Evolutionary conservation across 2,329 filamentous ascomycete genomes (phyloP).

Genomic region (Chrysoporthe austroafricana): DNA sequence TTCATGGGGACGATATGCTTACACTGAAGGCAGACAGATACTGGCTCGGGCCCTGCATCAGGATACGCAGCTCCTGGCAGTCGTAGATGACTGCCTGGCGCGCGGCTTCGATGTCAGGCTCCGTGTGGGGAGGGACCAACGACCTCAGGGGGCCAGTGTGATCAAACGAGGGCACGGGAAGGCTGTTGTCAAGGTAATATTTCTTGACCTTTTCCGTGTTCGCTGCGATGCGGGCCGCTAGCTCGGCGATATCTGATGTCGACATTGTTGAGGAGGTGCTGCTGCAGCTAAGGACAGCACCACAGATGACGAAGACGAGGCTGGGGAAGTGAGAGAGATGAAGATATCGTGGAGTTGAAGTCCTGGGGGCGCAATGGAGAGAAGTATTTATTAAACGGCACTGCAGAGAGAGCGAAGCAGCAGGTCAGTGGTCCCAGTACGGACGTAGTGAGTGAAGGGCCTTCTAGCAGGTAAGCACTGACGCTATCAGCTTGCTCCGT

Average conservation of each 20-base stretch:
- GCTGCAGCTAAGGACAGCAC: too few species aligned
- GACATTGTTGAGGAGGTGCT: not conserved
- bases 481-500: too few species aligned
- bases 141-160: not conserved
- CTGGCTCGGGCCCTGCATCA: slow-evolving; percentile 17
- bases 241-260: slow-evolving; percentile 9
- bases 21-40: slow-evolving; percentile 11
- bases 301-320: not conserved
- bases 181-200: not conserved
- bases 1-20: not conserved
- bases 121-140: slow-evolving; percentile 1
- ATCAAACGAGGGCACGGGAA: slow-evolving; percentile 9
- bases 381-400: too few species aligned
- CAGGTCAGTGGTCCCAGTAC: too few species aligned
- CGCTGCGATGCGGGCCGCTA: slow-evolving; percentile 15
- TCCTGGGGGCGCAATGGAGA: too few species aligned
- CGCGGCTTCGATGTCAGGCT: slow-evolving; percentile 13
- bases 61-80: slow-evolving; percentile 18
- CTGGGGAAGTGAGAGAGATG: not conserved
- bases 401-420: too few species aligned
- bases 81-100: slow-evolving; percentile 20
- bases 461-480: too few species aligned
- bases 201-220: slow-evolving; percentile 14
- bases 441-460: too few species aligned
- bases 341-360: too few species aligned